Base-by-base conservation (phyloP, 192 early-diverging fungal species). In the Backusella sp. region DNA sequence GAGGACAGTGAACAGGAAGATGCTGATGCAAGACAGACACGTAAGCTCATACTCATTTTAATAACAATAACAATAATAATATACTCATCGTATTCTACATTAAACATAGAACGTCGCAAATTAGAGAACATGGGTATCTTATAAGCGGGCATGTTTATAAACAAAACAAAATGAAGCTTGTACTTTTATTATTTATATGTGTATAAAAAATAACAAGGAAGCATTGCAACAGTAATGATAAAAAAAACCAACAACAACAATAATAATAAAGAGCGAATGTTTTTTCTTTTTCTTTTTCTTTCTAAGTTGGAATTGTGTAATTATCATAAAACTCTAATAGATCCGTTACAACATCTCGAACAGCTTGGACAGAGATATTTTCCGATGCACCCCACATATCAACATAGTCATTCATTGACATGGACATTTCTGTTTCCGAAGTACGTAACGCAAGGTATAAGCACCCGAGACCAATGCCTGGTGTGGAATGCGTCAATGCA, bases 1-100 rank as follows among this genome's bases (percentile, higher is more conserved):
- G 80, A 81, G 56, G 80, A 81, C n/a, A 81, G 80, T 56, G 80
- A 81, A 53, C 66, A 46, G 32, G 80, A 81, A 42, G 80, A 81
- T 36, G 37, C 72, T 15, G 77, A 79, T 68, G 15, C 49, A 35
- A 73, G 77, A 23, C 72, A 68, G 28, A 79, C 77, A 3, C 77
- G 77, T 79, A 79, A 70, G 77, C 56, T 0, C 19, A 35, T 19
- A 11, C 15, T 21, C 9, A 32, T 17, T 42, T 2, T 65, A 53
- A 6, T 59, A 19, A 6, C 14, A 7, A 36, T 41, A 53, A 6
- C 39, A 19, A 6, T 3, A 7, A 36, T 41, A 53, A 53, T 6
- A 23, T 23, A 53, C 21, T 53, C 4, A 53, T 53, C 1, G 8
- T 9, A 21, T 23, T 32, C 32, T 32, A 32, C 32, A 59, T 26